Base-by-base conservation (phyloP, 305 asterid genomes). In the Ilex paraguariensis region DNA sequence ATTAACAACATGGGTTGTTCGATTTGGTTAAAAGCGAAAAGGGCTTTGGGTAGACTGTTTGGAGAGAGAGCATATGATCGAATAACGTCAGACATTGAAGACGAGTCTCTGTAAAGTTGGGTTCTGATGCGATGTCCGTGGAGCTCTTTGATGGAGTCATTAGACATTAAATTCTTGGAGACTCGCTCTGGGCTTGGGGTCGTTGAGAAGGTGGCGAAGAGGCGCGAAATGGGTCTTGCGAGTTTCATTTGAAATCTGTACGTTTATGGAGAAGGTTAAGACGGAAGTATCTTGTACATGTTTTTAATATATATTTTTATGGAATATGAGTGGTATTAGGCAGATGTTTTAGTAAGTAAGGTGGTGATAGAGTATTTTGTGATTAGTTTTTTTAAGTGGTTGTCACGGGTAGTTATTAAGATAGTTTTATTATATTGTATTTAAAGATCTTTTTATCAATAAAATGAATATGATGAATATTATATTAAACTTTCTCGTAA, bases 101-200 rank as follows among this genome's bases (percentile, higher is more conserved):
- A 49, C 10, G 95, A 66, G 69, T 81, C 62, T 5, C 67, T 67
- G 63, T 82, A 78, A 52, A 69, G 80, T 60, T 73, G 70, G 58
- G 87, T 79, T 73, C 87, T 73, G 73, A 88, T 67, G 63, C 76
- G 79, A 62, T 69, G 85, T 16, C 66, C 90, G 46, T 88, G 93
- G 62, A 74, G 85, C 82, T 77, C 90, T 70, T 65, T 63, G 75
- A 65, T 62, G 71, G 82, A 71, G 60, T 67, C 82, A 52, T 48
- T 68, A 48, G 45, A 49, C 70, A 53, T 54, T 31, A 60, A 59
- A 30, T 3, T n/a, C 46, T 55, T 3, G 62, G 48, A 10, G 46
- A 61, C 58, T 40, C 60, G 70, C 45, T 55, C 69, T 31, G 77
- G 56, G 52, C 61, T 68, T 16, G 72, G 40, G 46, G 58, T 15